phyloP scores from a whole-genome alignment of 2,329 filamentous ascomycete species.

The Xylaria sp. region DNA sequence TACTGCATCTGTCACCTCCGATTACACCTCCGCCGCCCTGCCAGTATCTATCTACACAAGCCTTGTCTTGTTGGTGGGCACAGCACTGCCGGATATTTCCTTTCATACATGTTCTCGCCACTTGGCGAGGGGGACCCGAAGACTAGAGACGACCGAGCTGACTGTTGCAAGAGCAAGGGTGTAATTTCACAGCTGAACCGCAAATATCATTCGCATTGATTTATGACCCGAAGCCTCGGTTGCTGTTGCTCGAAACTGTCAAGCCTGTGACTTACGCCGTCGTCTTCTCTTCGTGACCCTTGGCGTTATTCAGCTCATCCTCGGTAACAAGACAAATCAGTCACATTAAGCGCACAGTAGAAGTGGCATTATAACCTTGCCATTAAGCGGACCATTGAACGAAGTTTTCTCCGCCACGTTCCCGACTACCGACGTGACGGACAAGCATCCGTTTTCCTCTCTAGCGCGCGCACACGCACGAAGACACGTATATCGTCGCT shows the following conservation, averaged over 20 bases:
- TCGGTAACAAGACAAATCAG: constrained; percentile 1
- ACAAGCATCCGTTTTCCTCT: not conserved
- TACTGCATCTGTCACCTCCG: not conserved
- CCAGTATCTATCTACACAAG: constrained; percentile 1
- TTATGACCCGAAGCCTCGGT: not conserved
- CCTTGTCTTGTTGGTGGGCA: not conserved
- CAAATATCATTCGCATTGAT: constrained; percentile 4
- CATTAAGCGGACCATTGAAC: not conserved
- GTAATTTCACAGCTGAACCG: not conserved
- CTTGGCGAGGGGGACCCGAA: not conserved
- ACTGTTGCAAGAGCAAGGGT: not conserved
- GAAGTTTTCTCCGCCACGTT: constrained; percentile 2
- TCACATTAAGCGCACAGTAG: constrained; percentile 7
- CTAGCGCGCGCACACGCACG: not conserved
- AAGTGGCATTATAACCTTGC: constrained; percentile 1
- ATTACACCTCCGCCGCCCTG: not conserved
- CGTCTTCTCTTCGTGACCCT: not conserved
- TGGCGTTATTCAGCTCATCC: not conserved
- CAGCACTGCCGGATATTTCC: not conserved
- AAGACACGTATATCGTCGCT: not conserved
- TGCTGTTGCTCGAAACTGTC: constrained; percentile 2
- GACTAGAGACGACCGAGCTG: not conserved
- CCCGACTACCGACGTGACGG: constrained; percentile 7
- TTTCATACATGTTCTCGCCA: not conserved
- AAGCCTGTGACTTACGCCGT: not conserved